Evolutionary conservation across 2,329 filamentous ascomycete genomes (phyloP).

Genomic region (Fusarium sp.): DNA sequence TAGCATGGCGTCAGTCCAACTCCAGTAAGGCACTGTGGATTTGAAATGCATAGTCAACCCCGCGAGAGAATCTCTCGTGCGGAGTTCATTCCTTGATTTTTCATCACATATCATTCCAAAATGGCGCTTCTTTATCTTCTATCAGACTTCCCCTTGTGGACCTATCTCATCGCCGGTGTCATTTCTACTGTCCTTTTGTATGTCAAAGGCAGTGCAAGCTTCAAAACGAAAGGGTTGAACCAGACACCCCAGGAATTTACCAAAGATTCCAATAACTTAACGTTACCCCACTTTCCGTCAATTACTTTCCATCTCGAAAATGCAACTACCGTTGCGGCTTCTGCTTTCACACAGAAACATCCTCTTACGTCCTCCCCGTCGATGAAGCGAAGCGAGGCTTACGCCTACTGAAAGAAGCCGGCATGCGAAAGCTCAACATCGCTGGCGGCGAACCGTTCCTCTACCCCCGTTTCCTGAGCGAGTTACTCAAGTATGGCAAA

Average conservation of each 20-base stretch:
- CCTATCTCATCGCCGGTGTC: too few relatives aligned
- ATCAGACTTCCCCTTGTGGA: too few relatives aligned
- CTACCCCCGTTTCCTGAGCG: slow-evolving; percentile 60
- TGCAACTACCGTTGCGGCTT: slow-evolving; percentile 58
- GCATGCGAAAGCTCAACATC: slow-evolving; percentile 71
- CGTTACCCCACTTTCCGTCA: slow-evolving; percentile 33
- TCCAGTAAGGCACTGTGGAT: too few relatives aligned
- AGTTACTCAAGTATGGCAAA: slow-evolving; percentile 65
- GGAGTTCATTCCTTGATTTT: too few relatives aligned
- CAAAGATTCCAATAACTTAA: not conserved
- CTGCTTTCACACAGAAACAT: slow-evolving; percentile 71
- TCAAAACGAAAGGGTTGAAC: not conserved
- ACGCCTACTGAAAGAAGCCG: slow-evolving; percentile 62
- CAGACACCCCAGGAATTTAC: not conserved
- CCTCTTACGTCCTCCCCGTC: slow-evolving; percentile 60
- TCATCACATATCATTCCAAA: too few relatives aligned
- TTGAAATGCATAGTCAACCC: too few relatives aligned
- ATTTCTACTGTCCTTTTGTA: too few relatives aligned
- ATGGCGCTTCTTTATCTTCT: too few relatives aligned
- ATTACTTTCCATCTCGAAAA: slow-evolving; percentile 32
- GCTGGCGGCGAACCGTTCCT: slow-evolving; percentile 71
- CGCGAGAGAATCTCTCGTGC: too few relatives aligned
- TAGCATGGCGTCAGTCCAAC: too few relatives aligned
- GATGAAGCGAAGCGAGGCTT: slow-evolving; percentile 62
- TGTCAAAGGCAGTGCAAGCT: not conserved